Conservation (phyloP, 805 yeast species). For the Wickerhamomyces ciferrii region DNA sequence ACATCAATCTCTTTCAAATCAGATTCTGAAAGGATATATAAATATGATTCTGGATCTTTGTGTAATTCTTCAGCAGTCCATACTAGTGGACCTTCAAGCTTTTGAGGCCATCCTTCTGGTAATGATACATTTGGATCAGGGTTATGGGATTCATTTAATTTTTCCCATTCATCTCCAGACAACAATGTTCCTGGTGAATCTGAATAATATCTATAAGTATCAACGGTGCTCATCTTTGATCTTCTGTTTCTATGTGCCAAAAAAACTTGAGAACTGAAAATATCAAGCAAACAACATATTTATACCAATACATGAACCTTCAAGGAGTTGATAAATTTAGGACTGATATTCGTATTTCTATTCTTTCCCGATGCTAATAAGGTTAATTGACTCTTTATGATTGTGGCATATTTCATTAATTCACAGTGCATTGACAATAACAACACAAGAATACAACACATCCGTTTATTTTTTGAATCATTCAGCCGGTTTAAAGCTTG, state of each 20-base stretch:
- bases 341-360: not conserved
- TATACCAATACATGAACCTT: no score
- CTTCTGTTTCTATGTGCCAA: no score
- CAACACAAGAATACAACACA: no score
- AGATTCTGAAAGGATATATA: not conserved
- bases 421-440: not conserved
- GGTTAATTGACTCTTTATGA: not conserved
- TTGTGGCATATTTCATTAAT: not conserved
- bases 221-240: conserved; percentile 1
- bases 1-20: not conserved
- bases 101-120: conserved; percentile 2
- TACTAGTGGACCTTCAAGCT: conserved; percentile 2
- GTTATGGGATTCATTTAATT: not conserved
- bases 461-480: no score
- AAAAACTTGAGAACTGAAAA: no score
- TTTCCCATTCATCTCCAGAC: conserved; percentile 4
- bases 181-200: conserved; percentile 1
- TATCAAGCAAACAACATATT: no score
- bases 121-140: not conserved
- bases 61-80: conserved; percentile 1
- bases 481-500: no score
- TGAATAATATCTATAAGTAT: conserved; percentile 1
- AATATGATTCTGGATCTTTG: not conserved
- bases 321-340: no score
- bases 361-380: no score